Evolutionary conservation across 1,139 yeast species (phyloP).

Genomic region (Yamadazyma sp.): DNA sequence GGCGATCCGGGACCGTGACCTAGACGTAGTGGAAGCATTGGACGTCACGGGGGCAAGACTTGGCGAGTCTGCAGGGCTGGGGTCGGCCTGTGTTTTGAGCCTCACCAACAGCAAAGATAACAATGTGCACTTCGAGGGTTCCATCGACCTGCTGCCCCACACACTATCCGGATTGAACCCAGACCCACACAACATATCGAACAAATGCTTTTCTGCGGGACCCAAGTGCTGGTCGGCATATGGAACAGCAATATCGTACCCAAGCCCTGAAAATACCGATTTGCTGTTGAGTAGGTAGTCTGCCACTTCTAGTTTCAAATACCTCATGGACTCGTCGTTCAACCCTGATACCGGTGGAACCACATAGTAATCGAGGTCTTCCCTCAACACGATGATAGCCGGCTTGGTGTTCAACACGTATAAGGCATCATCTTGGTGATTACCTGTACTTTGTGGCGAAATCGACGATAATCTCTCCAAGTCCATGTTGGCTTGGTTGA

Average conservation of each 20-base stretch:
- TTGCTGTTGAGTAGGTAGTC: constrained; percentile 49
- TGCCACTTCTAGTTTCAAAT: constrained; percentile 68
- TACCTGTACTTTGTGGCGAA: constrained; percentile 23
- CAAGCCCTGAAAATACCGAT: constrained; percentile 75
- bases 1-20: constrained; percentile 47
- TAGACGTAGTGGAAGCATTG: constrained; percentile 36
- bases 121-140: constrained; percentile 83
- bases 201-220: constrained; percentile 91
- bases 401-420: constrained; percentile 76
- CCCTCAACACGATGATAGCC: constrained; percentile 87
- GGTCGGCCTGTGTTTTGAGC: constrained; percentile 35
- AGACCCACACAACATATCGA: constrained; percentile 91
- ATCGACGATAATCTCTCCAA: constrained; percentile 27
- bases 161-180: constrained; percentile 69
- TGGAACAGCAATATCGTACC: constrained; percentile 33
- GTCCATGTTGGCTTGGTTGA: constrained; percentile 49
- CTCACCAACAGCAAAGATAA: constrained; percentile 83
- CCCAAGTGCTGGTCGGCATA: constrained; percentile 52
- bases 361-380: constrained; percentile 91
- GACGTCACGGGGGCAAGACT: constrained; percentile 48
- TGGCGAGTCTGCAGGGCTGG: constrained; percentile 50
- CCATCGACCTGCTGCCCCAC: constrained; percentile 90
- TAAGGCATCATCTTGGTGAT: constrained; percentile 26
- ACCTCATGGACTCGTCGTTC: constrained; percentile 52
- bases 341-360: constrained; percentile 69